phyloP scores from a whole-genome alignment of 306 rosid species.

The Abrus pulchellus region DNA sequence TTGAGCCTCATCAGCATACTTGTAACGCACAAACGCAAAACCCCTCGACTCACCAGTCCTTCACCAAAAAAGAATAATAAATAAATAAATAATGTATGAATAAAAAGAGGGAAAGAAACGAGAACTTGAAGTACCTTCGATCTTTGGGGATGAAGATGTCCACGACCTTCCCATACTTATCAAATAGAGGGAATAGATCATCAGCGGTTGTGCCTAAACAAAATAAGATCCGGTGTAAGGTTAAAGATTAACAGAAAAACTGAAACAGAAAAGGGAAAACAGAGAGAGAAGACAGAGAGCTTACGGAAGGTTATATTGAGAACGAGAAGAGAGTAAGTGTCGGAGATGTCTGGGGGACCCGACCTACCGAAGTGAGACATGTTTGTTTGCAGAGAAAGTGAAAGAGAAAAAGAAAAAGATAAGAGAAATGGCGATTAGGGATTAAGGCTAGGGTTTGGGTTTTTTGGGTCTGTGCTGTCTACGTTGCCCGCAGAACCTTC shows the following conservation, averaged over 20 bases:
- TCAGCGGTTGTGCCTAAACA: slow-evolving; percentile 80
- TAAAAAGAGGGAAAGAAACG: background rate
- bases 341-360: slow-evolving; percentile 90
- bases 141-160: slow-evolving; percentile 94
- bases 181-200: slow-evolving; percentile 86
- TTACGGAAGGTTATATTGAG: slow-evolving; percentile 92
- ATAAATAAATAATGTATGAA: background rate
- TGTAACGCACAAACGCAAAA: slow-evolving; percentile 92
- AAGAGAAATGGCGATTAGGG: slow-evolving; percentile 30
- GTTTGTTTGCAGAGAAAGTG: background rate
- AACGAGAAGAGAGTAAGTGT: slow-evolving; percentile 93
- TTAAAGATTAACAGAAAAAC: background rate
- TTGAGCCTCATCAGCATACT: slow-evolving; percentile 90
- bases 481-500: slow-evolving; percentile 41
- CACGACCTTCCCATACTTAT: slow-evolving; percentile 90
- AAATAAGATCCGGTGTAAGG: background rate
- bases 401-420: background rate
- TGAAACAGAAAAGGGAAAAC: background rate
- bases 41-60: slow-evolving; percentile 96
- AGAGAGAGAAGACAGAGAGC: slow-evolving; percentile 26
- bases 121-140: slow-evolving; percentile 65
- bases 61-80: background rate
- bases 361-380: slow-evolving; percentile 96
- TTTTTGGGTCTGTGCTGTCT: background rate
- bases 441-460: slow-evolving; percentile 43